Evolutionary conservation across 1,139 yeast genomes (phyloP).

Genomic region (Ogataea hybrid): DNA sequence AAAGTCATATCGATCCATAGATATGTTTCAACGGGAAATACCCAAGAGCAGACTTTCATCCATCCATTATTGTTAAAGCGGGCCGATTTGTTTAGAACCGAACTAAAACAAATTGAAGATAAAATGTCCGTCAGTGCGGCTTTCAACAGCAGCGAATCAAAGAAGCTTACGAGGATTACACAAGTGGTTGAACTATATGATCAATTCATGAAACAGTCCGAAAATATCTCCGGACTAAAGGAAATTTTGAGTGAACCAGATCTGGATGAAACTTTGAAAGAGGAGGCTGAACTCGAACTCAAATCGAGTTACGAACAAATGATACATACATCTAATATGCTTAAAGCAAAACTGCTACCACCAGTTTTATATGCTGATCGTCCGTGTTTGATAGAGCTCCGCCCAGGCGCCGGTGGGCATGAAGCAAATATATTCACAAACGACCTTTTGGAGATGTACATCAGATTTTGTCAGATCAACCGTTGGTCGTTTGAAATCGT

Average conservation of each 20-base stretch:
- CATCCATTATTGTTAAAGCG: constrained; percentile 59
- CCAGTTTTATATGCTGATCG: constrained; percentile 74
- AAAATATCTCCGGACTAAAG: constrained; percentile 36
- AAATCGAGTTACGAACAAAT: constrained; percentile 43
- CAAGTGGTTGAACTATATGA: constrained; percentile 51
- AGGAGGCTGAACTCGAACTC: constrained; percentile 48
- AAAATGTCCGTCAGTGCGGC: constrained; percentile 42
- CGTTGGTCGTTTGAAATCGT: constrained; percentile 67
- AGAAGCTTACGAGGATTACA: constrained; percentile 54
- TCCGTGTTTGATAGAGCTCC: constrained; percentile 75
- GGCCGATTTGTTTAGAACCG: constrained; percentile 53
- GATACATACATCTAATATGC: constrained; percentile 37
- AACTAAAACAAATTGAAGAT: constrained; percentile 48
- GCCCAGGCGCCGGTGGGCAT: constrained; percentile 97
- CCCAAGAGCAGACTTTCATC: constrained; percentile 13
- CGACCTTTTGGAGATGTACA: constrained; percentile 80
- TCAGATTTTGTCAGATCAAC: constrained; percentile 60
- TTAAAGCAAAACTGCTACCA: constrained; percentile 67
- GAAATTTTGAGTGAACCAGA: constrained; percentile 27
- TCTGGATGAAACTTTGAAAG: constrained; percentile 30
- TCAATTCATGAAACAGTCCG: constrained; percentile 43
- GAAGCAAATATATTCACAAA: constrained; percentile 88
- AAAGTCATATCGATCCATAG: too few species aligned
- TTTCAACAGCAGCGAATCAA: constrained; percentile 57
- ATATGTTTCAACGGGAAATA: too few species aligned